Base-by-base conservation (phyloP, 768 basidiomycete genomes). In the Amanita inopinata region DNA sequence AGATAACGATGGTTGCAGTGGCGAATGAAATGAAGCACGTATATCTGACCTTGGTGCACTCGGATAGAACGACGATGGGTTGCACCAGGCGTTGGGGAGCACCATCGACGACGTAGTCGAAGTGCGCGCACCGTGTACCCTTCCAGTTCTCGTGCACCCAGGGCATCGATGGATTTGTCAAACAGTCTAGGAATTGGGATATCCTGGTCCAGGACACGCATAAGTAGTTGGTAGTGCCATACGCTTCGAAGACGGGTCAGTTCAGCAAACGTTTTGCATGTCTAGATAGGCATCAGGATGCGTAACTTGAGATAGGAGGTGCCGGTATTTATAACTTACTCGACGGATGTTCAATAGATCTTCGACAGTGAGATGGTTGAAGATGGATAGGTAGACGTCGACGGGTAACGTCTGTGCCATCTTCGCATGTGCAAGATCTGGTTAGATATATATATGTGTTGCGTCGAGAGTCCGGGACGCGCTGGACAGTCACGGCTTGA, bases 51-150 rank as follows among this genome's bases (percentile, higher is more conserved):
- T 6, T 18, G 14, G 33, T 33, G 23, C 11, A 30, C 33, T 12
- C 30, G 18, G n/a, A 43, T 25, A 18, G 18, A 9, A 19, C 25
- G 14, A 17, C 54, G 50, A 10, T 54, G 54, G 23, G 53, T 54
- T 2, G 59, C 50, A 5, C 46, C 43, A 1, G 77, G 76, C 1
- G 49, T 48, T 0, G 58, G 51, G 0, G 69, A 63, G 0, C 56
- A 63, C 81, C 81, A 83, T 46, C 69, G 74, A 5, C 50, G 59
- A 22, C 64, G 71, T 2, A 74, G 61, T 2, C 53, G 49, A 20
- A 77, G 49, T 2, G 76, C 68, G 23, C 58, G 59, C 3, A 51
- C 43, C 4, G 66, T 59, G 44, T 63, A 53, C 1, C 43, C 22
- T 47, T 82, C 79, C 23, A 82, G 62, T 9, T 73, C 66, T 0